phyloP scores from a whole-genome alignment of 306 rosid genomes.

The Begonia peltatifolia region DNA sequence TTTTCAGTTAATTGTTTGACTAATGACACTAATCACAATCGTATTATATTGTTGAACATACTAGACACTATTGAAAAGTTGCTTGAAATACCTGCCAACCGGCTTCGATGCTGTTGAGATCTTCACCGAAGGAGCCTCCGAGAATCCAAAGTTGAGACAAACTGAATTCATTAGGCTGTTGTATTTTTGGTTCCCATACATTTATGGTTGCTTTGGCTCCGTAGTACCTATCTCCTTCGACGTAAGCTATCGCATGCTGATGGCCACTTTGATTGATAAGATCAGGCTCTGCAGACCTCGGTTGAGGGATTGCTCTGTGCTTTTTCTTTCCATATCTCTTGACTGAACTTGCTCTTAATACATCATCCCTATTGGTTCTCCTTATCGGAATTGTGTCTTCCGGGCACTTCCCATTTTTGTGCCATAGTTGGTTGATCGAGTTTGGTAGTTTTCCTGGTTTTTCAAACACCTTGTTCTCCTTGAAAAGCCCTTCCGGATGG shows the following conservation, averaged over 20 bases:
- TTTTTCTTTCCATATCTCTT: slow-evolving; percentile 87
- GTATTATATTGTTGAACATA: too few species aligned
- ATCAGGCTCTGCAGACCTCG: slow-evolving; percentile 92
- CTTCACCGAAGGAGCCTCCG: slow-evolving; percentile 97
- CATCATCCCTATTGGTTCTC: slow-evolving; percentile 75
- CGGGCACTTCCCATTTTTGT: slow-evolving; percentile 64
- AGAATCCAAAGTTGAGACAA: slow-evolving; percentile 92
- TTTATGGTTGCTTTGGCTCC: slow-evolving; percentile 97
- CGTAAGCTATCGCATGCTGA: slow-evolving; percentile 98
- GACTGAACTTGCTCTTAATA: slow-evolving; percentile 77
- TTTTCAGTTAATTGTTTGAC: too few species aligned
- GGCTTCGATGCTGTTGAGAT: slow-evolving; percentile 98
- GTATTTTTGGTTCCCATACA: slow-evolving; percentile 97
- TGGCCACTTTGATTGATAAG: slow-evolving; percentile 89
- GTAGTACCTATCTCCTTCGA: slow-evolving; percentile 77
- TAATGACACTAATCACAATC: too few species aligned
- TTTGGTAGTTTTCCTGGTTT: slow-evolving; percentile 26
- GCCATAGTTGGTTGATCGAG: slow-evolving; percentile 70
- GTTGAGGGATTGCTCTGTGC: slow-evolving; percentile 59
- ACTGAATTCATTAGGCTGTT: slow-evolving; percentile 86
- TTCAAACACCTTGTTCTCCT: slow-evolving; percentile 48
- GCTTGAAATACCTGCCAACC: slow-evolving; percentile 62
- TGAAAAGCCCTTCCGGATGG: slow-evolving; percentile 83
- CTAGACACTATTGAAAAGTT: too few species aligned
- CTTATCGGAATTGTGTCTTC: slow-evolving; percentile 77